Conservation (phyloP, 371 early-diverging fungal species). For the Circinella minor region DNA sequence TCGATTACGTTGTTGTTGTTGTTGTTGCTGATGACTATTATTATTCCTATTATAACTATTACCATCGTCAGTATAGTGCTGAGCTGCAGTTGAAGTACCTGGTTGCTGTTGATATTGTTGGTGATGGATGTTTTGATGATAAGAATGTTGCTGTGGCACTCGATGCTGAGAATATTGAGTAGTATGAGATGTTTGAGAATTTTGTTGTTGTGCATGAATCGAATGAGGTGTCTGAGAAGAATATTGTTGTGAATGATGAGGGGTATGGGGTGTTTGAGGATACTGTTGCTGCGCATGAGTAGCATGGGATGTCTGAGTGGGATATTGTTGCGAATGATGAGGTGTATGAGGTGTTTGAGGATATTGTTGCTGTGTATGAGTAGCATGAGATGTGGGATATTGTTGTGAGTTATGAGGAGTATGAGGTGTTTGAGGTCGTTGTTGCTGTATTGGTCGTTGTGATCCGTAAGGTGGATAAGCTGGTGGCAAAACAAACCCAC, state of each 20-base stretch:
- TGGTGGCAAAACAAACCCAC: conserved; percentile 21
- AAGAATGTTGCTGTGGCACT: not conserved
- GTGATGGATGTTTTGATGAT: too few species aligned
- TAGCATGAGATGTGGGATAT: not conserved
- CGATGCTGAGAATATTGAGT: not conserved
- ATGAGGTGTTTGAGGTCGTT: conserved; percentile 2
- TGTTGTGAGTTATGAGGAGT: conserved; percentile 1
- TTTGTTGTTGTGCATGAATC: not conserved
- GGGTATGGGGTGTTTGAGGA: not conserved
- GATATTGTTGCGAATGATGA: not conserved
- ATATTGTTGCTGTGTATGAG: not conserved
- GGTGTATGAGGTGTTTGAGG: not conserved
- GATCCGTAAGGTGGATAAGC: conserved; percentile 9
- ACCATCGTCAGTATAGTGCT: too few species aligned
- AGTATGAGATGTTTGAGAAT: not conserved
- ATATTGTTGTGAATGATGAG: not conserved
- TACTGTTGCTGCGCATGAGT: too few species aligned
- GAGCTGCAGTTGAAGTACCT: too few species aligned
- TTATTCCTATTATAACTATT: not conserved
- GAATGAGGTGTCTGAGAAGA: not conserved
- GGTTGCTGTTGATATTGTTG: too few species aligned
- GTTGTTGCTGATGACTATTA: not conserved
- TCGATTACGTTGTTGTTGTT: not conserved
- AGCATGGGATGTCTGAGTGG: not conserved
- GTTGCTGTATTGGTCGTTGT: not conserved